phyloP scores from a whole-genome alignment of 1,284 basidiomycete genomes.

The Veloboletus limbatus region DNA sequence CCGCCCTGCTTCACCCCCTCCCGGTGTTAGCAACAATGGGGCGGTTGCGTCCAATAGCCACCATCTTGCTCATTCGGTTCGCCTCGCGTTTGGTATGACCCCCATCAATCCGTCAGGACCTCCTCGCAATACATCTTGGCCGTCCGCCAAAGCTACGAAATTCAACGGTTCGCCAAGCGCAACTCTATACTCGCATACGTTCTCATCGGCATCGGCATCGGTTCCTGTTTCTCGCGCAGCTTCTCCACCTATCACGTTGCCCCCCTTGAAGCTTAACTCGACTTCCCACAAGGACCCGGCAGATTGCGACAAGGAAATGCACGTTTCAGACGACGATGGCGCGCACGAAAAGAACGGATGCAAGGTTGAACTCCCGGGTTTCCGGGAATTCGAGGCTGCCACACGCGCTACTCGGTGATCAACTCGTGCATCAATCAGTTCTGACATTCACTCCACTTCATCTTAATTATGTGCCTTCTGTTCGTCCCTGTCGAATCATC shows the following conservation, averaged over 20 bases:
- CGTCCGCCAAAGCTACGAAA: constrained; percentile 31
- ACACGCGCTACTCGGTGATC: constrained; percentile 24
- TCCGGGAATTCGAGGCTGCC: constrained; percentile 37
- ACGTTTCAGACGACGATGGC: constrained; percentile 25
- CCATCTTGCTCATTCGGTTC: constrained; percentile 76
- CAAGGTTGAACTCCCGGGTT: constrained; percentile 35
- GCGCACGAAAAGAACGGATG: constrained; percentile 10
- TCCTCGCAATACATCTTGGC: constrained; percentile 39
- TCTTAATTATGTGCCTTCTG: constrained; percentile 10
- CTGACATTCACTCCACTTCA: constrained; percentile 1
- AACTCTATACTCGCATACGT: constrained; percentile 3
- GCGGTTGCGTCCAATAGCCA: constrained; percentile 39
- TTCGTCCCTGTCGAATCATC: constrained; percentile 8
- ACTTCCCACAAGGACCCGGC: constrained; percentile 24
- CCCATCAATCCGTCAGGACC: constrained; percentile 58
- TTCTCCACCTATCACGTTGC: constrained; percentile 67
- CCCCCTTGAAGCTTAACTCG: constrained; percentile 54
- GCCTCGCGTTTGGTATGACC: constrained; percentile 86
- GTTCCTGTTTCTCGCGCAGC: constrained; percentile 56
- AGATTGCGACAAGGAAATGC: constrained; percentile 17
- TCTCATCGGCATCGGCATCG: constrained; percentile 29
- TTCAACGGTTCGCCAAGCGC: constrained; percentile 12
- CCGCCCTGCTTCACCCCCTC: constrained; percentile 36
- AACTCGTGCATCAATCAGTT: neutral
- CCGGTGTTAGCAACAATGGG: constrained; percentile 13